A percentile compares a stretch with the other conserved stretches of the same genome.
Evolutionary conservation across 1,284 basidiomycete genomes (phyloP).

Genomic region (Moesziomyces sp.): DNA sequence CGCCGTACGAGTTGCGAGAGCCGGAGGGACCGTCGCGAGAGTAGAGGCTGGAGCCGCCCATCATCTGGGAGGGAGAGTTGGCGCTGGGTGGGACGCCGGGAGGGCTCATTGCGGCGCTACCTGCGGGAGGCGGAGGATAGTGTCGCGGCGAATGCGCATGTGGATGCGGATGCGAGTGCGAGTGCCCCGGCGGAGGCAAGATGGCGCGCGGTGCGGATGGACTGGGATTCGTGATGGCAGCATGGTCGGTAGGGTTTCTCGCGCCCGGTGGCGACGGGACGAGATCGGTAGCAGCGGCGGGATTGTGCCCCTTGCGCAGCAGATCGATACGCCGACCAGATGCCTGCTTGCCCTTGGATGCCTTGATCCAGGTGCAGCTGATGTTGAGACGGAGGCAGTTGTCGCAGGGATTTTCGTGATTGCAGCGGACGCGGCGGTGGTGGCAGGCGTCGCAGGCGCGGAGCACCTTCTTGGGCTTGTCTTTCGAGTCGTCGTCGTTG

Average conservation of each 20-base stretch:
- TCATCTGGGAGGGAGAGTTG: constrained; percentile 21
- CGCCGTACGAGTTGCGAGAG: constrained; percentile 25
- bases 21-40: constrained; percentile 29
- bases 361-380: constrained; percentile 59
- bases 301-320: constrained; percentile 45
- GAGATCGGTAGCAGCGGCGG: constrained; percentile 36
- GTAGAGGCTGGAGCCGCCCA: constrained; percentile 26
- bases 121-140: constrained; percentile 15
- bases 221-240: constrained; percentile 21
- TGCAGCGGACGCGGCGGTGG: constrained; percentile 54
- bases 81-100: constrained; percentile 35
- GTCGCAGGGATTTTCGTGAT: constrained; percentile 56
- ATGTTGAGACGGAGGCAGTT: constrained; percentile 59
- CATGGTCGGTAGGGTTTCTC: constrained; percentile 15
- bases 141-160: constrained; percentile 21
- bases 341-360: constrained; percentile 53
- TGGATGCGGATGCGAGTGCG: not conserved
- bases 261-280: constrained; percentile 16
- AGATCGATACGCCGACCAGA: constrained; percentile 47
- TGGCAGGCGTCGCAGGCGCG: constrained; percentile 51
- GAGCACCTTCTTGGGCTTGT: constrained; percentile 46
- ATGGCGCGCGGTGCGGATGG: constrained; percentile 22
- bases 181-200: constrained; percentile 13
- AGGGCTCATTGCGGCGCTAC: constrained; percentile 29
- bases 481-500: constrained; percentile 31